Conservation (phyloP, 768 basidiomycete species). For the Leccinum rimulosum region DNA sequence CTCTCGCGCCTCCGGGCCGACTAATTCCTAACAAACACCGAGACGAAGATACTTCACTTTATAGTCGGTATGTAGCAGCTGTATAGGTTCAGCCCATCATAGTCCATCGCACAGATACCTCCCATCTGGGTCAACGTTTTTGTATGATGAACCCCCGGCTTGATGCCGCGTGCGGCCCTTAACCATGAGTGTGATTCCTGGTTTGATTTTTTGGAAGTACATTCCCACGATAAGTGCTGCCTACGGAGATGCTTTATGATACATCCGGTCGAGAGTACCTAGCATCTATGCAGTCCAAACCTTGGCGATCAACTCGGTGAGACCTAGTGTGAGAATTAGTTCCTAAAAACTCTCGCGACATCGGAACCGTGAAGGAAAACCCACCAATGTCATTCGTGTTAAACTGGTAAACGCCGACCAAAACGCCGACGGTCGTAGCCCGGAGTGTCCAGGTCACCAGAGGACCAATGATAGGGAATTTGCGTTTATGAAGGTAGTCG, state of each 20-base stretch:
- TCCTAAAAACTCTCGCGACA: neutral
- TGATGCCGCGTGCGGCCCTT: neutral
- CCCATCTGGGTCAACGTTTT: neutral
- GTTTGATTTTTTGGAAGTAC: neutral
- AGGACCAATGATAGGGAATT: conserved; percentile 82
- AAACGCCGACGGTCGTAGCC: conserved; percentile 70
- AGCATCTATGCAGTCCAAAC: conserved; percentile 71
- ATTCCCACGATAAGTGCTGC: neutral
- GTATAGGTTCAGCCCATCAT: neutral
- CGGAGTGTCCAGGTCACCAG: conserved; percentile 74
- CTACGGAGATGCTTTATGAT: neutral
- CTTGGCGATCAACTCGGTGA: conserved; percentile 81
- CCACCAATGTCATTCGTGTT: conserved; percentile 97
- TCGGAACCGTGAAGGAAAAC: conserved; percentile 29
- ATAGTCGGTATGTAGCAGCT: neutral
- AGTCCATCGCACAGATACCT: neutral
- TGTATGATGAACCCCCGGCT: neutral
- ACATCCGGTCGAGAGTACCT: neutral
- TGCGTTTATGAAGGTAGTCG: conserved; percentile 92
- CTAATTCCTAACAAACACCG: neutral
- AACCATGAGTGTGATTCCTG: neutral
- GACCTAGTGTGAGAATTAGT: conserved; percentile 45
- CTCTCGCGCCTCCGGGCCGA: neutral
- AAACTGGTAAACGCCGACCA: conserved; percentile 94
- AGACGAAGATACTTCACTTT: neutral